Conservation (phyloP, 345 rosid genomes). For the Murraya paniculata region DNA sequence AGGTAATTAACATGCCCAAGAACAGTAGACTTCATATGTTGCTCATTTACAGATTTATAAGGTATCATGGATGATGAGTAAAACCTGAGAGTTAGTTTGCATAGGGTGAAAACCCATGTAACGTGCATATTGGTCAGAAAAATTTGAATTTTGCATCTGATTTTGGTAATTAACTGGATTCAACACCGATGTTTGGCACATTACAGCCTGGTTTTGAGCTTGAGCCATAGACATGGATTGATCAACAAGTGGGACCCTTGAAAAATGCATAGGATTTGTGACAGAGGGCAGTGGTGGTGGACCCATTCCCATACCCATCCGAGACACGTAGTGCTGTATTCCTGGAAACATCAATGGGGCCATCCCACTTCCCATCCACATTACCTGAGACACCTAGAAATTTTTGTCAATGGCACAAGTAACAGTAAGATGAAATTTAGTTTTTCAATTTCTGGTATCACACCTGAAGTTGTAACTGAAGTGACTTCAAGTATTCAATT, state of each 20-base stretch:
- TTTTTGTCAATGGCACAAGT: slow-evolving; percentile 4
- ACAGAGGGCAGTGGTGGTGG: slow-evolving; percentile 29
- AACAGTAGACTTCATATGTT: background rate
- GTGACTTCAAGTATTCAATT: slow-evolving; percentile 86
- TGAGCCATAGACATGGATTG: slow-evolving; percentile 38
- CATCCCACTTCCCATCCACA: slow-evolving; percentile 94
- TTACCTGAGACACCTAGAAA: slow-evolving; percentile 45
- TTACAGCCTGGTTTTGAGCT: slow-evolving; percentile 36
- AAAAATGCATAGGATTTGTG: slow-evolving; percentile 40
- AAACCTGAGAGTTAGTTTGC: slow-evolving; percentile 55
- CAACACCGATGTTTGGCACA: slow-evolving; percentile 38
- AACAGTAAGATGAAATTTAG: background rate
- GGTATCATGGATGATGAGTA: background rate
- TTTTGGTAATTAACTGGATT: slow-evolving; percentile 39
- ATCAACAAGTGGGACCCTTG: slow-evolving; percentile 44
- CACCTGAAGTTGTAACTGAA: slow-evolving; percentile 90
- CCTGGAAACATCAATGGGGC: slow-evolving; percentile 88
- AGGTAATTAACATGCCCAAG: background rate
- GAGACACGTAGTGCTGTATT: slow-evolving; percentile 54
- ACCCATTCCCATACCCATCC: slow-evolving; percentile 53
- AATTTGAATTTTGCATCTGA: slow-evolving; percentile 36
- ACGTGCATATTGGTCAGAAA: slow-evolving; percentile 44
- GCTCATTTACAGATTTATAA: slow-evolving; percentile 11
- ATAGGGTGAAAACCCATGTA: slow-evolving; percentile 47
- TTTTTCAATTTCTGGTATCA: background rate